A percentile compares a stretch with the other conserved stretches of the same genome.
phyloP scores from a whole-genome alignment of 176 grass and related monocot genomes.

The Ensete ventricosum region DNA sequence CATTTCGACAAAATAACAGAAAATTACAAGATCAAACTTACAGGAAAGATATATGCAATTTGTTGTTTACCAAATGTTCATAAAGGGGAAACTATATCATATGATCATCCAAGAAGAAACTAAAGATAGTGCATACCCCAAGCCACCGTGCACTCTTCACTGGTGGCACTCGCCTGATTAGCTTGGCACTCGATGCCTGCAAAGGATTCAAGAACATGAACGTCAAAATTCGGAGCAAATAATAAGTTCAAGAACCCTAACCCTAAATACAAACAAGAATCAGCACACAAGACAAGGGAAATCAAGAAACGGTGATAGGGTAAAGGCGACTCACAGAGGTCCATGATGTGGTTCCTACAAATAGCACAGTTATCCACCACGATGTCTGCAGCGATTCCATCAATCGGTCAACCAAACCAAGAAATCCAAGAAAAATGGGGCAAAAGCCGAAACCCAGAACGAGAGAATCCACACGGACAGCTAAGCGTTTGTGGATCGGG shows the following conservation, averaged over 20 bases:
- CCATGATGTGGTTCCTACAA: conserved; percentile 99
- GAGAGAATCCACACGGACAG: not conserved
- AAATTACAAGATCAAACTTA: not conserved
- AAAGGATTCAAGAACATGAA: not conserved
- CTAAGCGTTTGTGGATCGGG: not conserved
- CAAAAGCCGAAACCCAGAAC: not conserved
- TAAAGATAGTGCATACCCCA: conserved; percentile 49
- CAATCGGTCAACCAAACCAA: not conserved
- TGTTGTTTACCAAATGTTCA: not conserved
- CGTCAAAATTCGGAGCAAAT: not conserved
- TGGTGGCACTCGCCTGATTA: conserved; percentile 97
- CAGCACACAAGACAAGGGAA: not conserved
- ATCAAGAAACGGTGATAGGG: not conserved
- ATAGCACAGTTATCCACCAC: conserved; percentile 99
- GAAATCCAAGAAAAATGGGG: not conserved
- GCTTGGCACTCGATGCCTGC: conserved; percentile 99
- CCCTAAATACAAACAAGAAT: not conserved
- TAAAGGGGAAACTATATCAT: not conserved
- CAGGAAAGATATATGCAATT: too few relatives aligned
- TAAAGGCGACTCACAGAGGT: conserved; percentile 65
- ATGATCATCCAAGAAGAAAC: not conserved
- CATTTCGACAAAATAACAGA: too few relatives aligned
- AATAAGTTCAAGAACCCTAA: conserved; percentile 18
- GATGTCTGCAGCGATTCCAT: conserved; percentile 49
- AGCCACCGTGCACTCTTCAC: conserved; percentile 96